Base-by-base conservation (phyloP, 2,329 filamentous ascomycete genomes). In the Leptoxyphium fumago region DNA sequence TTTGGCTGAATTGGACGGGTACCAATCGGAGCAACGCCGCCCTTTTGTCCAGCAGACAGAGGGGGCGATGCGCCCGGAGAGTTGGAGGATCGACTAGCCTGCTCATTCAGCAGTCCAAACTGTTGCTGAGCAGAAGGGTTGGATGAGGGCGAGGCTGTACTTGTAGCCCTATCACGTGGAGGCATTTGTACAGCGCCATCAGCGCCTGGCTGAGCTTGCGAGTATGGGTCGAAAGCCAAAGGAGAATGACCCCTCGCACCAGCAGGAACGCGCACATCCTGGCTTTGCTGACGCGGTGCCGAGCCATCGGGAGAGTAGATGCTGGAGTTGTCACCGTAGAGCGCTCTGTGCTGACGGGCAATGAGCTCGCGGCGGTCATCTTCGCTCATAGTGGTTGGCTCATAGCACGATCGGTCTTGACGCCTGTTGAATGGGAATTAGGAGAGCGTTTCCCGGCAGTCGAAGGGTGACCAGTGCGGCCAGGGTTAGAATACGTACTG, bases 351-450 rank as follows among this genome's bases (percentile, higher is more conserved):
- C 69, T 96, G 91, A 60, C 89, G 88, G 55, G 88, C 84, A 65
- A 96, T 94, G 64, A 96, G 74, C 57, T 96, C 89, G 56, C 89
- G 86, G 57, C 89, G 89, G 60, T 94, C 88, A 57, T 95, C 88
- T 70, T 96, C 91, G 61, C 82, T 93, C 82, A 94, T 84, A 56
- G 80, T 75, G 62, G 77, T 80, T 43, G 85, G 69, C 84, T 91
- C 69, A 87, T 75, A 56, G 84, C 81, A 62, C 85, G 84, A 60
- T 91, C 85, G 61, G 82, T 80, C 72, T 95, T 95, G 72, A 72
- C 75, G 57, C 73, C 78, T 64, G 78, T 77, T 64, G 81, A 74
- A 63, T 82, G 78, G 21, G 21, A 26, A 26, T 26, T 26, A 26
- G 21, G 21, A 26, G 21, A 26, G 21, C 21, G 21, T 26, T 26